Conservation (phyloP, 2,329 filamentous ascomycete genomes). For the Lachnellula willkommii region DNA sequence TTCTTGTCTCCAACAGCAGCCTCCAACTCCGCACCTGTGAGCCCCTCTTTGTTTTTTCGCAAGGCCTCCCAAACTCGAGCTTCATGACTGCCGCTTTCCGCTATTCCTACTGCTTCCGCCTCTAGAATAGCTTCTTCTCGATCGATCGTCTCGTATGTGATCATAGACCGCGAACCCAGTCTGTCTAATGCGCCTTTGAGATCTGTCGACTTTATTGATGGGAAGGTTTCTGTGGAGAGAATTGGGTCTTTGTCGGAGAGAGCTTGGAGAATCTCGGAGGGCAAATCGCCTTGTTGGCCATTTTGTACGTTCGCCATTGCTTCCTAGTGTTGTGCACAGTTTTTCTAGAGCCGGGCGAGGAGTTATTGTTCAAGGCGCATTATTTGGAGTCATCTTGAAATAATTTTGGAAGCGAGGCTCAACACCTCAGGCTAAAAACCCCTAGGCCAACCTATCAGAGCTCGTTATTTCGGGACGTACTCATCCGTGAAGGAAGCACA, state of each 20-base stretch:
- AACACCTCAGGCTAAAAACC: not conserved
- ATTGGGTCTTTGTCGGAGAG: slow-evolving; percentile 60
- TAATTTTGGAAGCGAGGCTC: not conserved
- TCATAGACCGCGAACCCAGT: slow-evolving; percentile 77
- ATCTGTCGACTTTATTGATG: slow-evolving; percentile 56
- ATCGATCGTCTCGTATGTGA: slow-evolving; percentile 79
- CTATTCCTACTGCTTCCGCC: slow-evolving; percentile 66
- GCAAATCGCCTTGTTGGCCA: slow-evolving; percentile 48
- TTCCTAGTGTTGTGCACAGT: slow-evolving; percentile 10
- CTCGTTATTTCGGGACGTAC: too few relatives aligned
- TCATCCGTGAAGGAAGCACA: too few relatives aligned
- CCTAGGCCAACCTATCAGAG: not conserved
- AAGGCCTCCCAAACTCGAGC: slow-evolving; percentile 76
- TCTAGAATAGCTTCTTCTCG: slow-evolving; percentile 73
- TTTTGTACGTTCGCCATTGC: slow-evolving; percentile 41
- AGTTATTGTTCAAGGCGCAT: slow-evolving; percentile 2
- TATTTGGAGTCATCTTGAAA: slow-evolving; percentile 6
- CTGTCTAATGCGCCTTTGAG: slow-evolving; percentile 87
- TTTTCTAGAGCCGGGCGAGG: slow-evolving; percentile 7
- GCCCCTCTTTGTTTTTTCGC: slow-evolving; percentile 65
- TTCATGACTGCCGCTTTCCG: slow-evolving; percentile 72
- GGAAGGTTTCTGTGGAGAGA: slow-evolving; percentile 65
- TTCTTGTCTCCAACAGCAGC: slow-evolving; percentile 65
- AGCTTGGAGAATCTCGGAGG: slow-evolving; percentile 58
- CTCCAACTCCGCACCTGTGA: slow-evolving; percentile 72